phyloP scores from a whole-genome alignment of 331 rosid genomes.

The Pyrus hybrid region DNA sequence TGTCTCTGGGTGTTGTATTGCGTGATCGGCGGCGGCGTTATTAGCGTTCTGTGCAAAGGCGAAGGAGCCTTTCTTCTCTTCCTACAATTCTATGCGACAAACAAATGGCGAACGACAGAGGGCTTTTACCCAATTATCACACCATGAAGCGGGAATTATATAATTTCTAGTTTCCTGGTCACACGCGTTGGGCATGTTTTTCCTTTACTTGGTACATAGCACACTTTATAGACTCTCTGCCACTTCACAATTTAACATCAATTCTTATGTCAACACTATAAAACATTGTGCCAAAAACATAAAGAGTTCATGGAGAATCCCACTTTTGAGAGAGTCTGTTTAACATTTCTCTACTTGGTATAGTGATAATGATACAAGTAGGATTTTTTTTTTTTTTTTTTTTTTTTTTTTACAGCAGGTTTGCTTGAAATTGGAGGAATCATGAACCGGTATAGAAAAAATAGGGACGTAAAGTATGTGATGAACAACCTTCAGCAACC shows the following conservation, averaged over 20 bases:
- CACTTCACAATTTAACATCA: no score
- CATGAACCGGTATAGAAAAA: background rate
- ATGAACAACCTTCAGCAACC: background rate
- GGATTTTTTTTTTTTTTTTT: no score
- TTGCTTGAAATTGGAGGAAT: no score
- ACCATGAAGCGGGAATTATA: background rate
- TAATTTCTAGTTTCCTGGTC: background rate
- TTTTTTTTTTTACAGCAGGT: no score
- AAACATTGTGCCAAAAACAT: no score
- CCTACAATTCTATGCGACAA: background rate
- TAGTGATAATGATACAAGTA: no score
- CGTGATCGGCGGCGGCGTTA: background rate
- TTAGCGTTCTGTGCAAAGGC: background rate
- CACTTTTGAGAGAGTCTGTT: no score
- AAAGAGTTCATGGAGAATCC: rapidly evolving
- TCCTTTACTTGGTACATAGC: background rate
- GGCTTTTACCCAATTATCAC: background rate
- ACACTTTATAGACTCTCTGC: rapidly evolving
- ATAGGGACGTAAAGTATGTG: background rate
- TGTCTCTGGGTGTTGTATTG: background rate
- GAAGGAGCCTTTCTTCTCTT: background rate
- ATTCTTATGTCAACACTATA: rapidly evolving
- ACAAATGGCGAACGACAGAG: background rate
- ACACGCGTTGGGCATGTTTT: no score
- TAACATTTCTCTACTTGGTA: no score